phyloP scores from a whole-genome alignment of 371 early-diverging fungal genomes.

The Coemansia sp. region DNA sequence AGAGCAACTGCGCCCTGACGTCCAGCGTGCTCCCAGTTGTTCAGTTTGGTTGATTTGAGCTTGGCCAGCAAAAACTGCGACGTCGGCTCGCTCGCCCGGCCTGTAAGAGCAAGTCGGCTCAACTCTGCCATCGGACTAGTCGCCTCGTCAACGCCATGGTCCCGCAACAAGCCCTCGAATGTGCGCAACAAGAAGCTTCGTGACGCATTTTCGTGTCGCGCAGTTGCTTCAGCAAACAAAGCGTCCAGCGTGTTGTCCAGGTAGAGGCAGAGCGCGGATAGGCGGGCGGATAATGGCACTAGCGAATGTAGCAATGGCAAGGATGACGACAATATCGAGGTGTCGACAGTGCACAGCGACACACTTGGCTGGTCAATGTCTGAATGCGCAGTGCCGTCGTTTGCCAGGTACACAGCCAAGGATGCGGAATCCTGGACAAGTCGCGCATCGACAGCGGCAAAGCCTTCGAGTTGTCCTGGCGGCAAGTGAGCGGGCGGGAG shows the following conservation, averaged over 20 bases:
- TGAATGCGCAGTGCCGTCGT: not conserved
- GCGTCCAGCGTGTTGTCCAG: constrained; percentile 18
- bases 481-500: constrained; percentile 14
- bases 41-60: constrained; percentile 23
- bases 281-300: constrained; percentile 22
- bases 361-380: too few species aligned
- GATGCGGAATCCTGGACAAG: not conserved
- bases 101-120: constrained; percentile 29
- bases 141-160: constrained; percentile 41
- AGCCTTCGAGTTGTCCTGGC: not conserved
- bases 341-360: constrained; percentile 13
- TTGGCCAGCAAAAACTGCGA: constrained; percentile 44
- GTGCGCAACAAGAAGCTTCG: constrained; percentile 9
- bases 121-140: constrained; percentile 39
- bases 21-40: constrained; percentile 37
- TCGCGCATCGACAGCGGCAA: constrained; percentile 13
- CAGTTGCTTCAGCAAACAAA: constrained; percentile 15
- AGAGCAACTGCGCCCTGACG: constrained; percentile 31
- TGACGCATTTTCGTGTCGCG: constrained; percentile 19
- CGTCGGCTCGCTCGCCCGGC: constrained; percentile 35
- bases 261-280: constrained; percentile 29
- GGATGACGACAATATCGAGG: constrained; percentile 12
- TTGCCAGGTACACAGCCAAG: not conserved
- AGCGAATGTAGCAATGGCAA: constrained; percentile 17
- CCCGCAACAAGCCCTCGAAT: constrained; percentile 33